phyloP scores from a whole-genome alignment of 2,329 filamentous ascomycete species.

The Plectosphaerella plurivora region DNA sequence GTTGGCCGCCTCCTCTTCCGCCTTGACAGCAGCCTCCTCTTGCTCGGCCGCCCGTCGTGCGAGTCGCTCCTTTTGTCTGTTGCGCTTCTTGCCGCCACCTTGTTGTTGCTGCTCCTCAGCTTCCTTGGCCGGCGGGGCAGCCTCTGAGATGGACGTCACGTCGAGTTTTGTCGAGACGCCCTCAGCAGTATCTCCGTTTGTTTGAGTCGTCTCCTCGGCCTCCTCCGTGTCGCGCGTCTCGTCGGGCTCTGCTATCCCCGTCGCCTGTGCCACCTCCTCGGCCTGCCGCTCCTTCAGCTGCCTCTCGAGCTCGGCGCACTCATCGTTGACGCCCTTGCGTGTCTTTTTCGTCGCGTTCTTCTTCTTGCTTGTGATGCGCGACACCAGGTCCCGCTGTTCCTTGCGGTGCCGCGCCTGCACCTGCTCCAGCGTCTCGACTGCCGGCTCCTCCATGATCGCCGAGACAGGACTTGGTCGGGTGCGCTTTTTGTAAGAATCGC shows the following conservation, averaged over 20 bases:
- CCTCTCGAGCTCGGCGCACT: slow-evolving; percentile 68
- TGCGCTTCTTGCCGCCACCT: slow-evolving; percentile 63
- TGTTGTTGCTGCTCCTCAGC: slow-evolving; percentile 16
- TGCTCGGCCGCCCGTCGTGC: slow-evolving; percentile 85
- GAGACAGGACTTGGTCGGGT: no score
- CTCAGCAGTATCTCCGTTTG: slow-evolving; percentile 15
- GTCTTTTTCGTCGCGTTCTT: slow-evolving; percentile 92
- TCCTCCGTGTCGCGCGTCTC: slow-evolving; percentile 14
- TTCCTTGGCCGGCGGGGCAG: slow-evolving; percentile 3
- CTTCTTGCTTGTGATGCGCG: slow-evolving; percentile 88
- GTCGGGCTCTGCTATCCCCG: slow-evolving; percentile 16
- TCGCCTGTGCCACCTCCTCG: slow-evolving; percentile 47
- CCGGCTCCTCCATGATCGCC: slow-evolving; percentile 15
- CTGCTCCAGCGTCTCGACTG: slow-evolving; percentile 62
- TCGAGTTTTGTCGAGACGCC: slow-evolving; percentile 11
- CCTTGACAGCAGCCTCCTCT: slow-evolving; percentile 62
- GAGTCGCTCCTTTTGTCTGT: slow-evolving; percentile 85
- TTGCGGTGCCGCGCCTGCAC: slow-evolving; percentile 77
- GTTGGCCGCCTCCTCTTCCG: slow-evolving; percentile 68
- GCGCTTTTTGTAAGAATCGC: no score
- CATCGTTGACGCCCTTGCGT: slow-evolving; percentile 68
- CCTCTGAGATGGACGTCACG: neutral
- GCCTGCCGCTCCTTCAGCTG: slow-evolving; percentile 63
- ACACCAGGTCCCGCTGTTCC: slow-evolving; percentile 82
- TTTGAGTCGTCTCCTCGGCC: slow-evolving; percentile 3